A percentile compares a stretch with the other conserved stretches of the same genome.
These are phyloP conservation scores for Ogataea nonfermentans DNA, from an alignment of 805 yeast species.

Conservation along the genomic window DNA sequence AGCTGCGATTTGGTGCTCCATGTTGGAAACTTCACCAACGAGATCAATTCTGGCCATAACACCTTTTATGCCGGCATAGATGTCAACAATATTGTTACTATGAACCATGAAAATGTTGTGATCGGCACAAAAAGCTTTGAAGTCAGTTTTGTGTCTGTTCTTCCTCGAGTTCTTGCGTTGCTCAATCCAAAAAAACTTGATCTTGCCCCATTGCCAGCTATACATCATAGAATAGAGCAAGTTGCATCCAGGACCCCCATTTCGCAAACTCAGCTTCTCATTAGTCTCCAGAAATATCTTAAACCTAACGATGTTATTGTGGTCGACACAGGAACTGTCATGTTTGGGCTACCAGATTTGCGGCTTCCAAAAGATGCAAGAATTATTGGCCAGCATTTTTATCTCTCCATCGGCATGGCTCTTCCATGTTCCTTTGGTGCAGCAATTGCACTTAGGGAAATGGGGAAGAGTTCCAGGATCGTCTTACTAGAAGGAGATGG, in stretches of 20 bases:
- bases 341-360: slow-evolving; percentile 72
- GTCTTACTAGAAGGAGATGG: slow-evolving; percentile 88
- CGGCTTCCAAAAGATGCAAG: slow-evolving; percentile 53
- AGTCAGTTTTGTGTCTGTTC: slow-evolving; percentile 49
- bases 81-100: slow-evolving; percentile 41
- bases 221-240: slow-evolving; percentile 18
- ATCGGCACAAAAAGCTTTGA: slow-evolving; percentile 42
- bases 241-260: slow-evolving; percentile 35
- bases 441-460: slow-evolving; percentile 66
- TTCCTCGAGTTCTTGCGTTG: slow-evolving; percentile 40
- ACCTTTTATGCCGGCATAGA: slow-evolving; percentile 42
- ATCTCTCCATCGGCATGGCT: slow-evolving; percentile 85
- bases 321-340: slow-evolving; percentile 80
- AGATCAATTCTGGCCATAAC: slow-evolving; percentile 68
- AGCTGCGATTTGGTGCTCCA: slow-evolving; percentile 66
- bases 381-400: slow-evolving; percentile 67
- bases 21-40: slow-evolving; percentile 67
- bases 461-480: slow-evolving; percentile 44
- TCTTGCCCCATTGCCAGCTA: slow-evolving; percentile 9
- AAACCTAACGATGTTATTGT: slow-evolving; percentile 68
- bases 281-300: slow-evolving; percentile 34
- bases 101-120: slow-evolving; percentile 54
- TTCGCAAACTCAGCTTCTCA: slow-evolving; percentile 47
- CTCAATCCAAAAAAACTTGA: slow-evolving; percentile 31
- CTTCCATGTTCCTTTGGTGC: slow-evolving; percentile 85